Evolutionary conservation across 148 eudicot genomes (phyloP).

Genomic region (Rhododendron ferrugineum): DNA sequence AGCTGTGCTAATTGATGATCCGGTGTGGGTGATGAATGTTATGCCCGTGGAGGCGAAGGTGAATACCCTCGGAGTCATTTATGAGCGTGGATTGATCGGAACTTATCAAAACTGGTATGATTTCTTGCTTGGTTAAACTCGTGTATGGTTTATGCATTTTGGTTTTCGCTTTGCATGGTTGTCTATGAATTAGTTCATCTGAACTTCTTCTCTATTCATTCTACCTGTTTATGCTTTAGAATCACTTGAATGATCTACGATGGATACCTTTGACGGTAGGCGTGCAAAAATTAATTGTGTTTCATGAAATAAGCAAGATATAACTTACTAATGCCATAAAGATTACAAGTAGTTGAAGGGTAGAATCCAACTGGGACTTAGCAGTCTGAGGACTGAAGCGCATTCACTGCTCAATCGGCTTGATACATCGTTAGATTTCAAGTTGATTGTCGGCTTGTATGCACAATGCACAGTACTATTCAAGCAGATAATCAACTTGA

Average conservation of each 20-base stretch:
- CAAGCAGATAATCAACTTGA: background rate
- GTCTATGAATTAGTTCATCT: background rate
- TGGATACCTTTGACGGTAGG: background rate
- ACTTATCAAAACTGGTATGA: constrained; percentile 86
- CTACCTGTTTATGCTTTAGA: background rate
- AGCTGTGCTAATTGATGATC: constrained; percentile 63
- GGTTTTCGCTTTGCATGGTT: background rate
- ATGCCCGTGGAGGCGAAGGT: constrained; percentile 53
- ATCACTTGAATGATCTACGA: background rate
- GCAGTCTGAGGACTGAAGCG: background rate
- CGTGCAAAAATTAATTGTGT: background rate
- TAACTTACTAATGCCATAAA: background rate
- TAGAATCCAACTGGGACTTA: background rate
- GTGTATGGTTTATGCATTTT: background rate
- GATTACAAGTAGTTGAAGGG: background rate
- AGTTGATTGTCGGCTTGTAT: background rate
- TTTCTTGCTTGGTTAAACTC: background rate
- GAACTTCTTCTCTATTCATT: background rate
- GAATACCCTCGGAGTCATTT: constrained; percentile 72
- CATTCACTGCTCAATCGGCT: no score
- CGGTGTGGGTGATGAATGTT: constrained; percentile 91
- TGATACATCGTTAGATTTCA: background rate
- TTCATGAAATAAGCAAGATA: background rate
- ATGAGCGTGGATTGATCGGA: constrained; percentile 80
- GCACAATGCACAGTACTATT: background rate